Base-by-base conservation (phyloP, 2,329 filamentous ascomycete genomes). In the Zalaria sp. region DNA sequence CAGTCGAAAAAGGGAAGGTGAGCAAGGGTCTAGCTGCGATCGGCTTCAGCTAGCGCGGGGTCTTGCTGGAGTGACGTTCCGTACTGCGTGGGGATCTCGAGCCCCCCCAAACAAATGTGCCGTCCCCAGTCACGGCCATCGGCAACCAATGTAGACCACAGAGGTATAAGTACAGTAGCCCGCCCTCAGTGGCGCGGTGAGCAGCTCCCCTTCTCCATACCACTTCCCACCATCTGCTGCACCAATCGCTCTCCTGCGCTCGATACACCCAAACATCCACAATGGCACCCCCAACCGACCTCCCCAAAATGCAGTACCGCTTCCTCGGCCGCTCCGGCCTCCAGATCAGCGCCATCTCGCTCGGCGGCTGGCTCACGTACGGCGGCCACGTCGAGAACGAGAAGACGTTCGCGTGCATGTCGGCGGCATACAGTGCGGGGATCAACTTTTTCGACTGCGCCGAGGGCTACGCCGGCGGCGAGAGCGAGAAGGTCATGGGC, bases 371-470 rank as follows among this genome's bases (percentile, higher is more conserved):
- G 51, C 44, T 46, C 28, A 45, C 43, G 8, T 45, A 45, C 31
- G 43, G 43, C 28, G 46, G 47, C 3, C 44, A 49, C 32, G 46
- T 48, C 4, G 46, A 43, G 27, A 47, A 48, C 29, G 74, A 79
- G 42, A 70, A 69, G 46, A 71, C 75, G 0, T 75, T 73, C 53
- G 65, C 67, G 1, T 69, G 66, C 45, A 60, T 73, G 47, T 62
- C 72, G 53, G 67, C 69, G 3, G 73, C 73, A 3, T 77, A 71
- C 48, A 69, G 75, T 52, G 61, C 64, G 31, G 73, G 73, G 4
- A 66, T 77, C 54, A 76, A 76, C 56, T 77, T 77, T 59, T 79
- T 76, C 52, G 73, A 77, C 50, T 72, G 68, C 32, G 73, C 73
- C 1, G 73, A 76, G 53, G 64, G 58, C 25, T 75, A 75, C 48